Evolutionary conservation across 2,329 filamentous ascomycete genomes (phyloP).

Genomic region (Penicillium sp.): DNA sequence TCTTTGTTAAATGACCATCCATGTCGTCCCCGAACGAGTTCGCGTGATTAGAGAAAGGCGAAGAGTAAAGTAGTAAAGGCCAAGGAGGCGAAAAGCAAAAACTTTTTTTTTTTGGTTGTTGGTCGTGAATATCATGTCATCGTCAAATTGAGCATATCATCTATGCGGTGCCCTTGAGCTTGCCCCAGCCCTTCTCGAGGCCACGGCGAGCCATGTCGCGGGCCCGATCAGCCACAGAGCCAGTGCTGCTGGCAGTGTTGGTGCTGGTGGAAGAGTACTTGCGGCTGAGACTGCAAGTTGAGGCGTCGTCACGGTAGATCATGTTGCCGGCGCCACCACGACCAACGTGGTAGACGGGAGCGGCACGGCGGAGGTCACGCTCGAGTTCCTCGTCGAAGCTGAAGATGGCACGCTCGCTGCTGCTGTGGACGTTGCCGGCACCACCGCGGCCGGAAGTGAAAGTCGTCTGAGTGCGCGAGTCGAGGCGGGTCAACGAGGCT

Average conservation of each 20-base stretch:
- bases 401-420: constrained; percentile 65
- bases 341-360: constrained; percentile 69
- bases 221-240: constrained; percentile 43
- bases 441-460: constrained; percentile 60
- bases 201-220: constrained; percentile 45
- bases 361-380: constrained; percentile 60
- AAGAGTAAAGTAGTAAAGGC: constrained; percentile 4
- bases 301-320: constrained; percentile 39
- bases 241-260: constrained; percentile 44
- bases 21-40: constrained; percentile 7
- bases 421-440: constrained; percentile 61
- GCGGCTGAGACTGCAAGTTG: constrained; percentile 39
- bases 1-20: constrained; percentile 8
- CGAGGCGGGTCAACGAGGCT: constrained; percentile 59
- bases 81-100: constrained; percentile 18
- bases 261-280: constrained; percentile 46
- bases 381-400: constrained; percentile 71
- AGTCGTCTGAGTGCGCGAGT: constrained; percentile 48
- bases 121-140: constrained; percentile 31
- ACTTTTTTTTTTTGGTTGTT: constrained; percentile 34
- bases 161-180: constrained; percentile 46
- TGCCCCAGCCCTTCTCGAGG: constrained; percentile 50
- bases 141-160: constrained; percentile 22
- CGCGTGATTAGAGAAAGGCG: constrained; percentile 22
- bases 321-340: constrained; percentile 66